A percentile compares a stretch with the other conserved stretches of the same genome.
phyloP scores from a whole-genome alignment of 345 rosid species.

The Sisymbrium irio region DNA sequence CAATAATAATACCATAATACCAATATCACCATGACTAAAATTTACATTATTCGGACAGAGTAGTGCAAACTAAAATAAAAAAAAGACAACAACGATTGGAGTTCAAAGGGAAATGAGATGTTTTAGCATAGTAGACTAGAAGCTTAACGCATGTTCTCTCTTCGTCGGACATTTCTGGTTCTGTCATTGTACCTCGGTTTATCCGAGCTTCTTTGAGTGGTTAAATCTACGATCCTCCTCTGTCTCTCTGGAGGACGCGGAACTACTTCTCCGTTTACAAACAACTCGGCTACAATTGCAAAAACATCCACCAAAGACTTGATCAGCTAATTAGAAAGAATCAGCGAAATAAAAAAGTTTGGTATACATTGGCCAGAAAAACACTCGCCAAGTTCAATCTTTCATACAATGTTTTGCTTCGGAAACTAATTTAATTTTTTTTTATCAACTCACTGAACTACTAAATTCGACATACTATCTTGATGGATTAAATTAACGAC shows the following conservation, averaged over 20 bases:
- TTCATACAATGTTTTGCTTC: background rate
- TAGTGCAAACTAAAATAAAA: background rate
- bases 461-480: background rate
- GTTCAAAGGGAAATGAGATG: background rate
- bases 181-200: conserved; percentile 59
- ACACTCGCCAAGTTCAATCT: background rate
- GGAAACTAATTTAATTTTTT: background rate
- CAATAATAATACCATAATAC: background rate
- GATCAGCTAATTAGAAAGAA: background rate
- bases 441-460: background rate
- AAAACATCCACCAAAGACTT: background rate
- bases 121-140: background rate
- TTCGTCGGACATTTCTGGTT: conserved; percentile 73
- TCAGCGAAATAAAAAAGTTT: background rate
- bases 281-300: conserved; percentile 69
- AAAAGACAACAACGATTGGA: background rate
- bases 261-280: conserved; percentile 89
- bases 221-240: conserved; percentile 72
- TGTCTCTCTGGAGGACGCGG: conserved; percentile 91
- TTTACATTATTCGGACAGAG: conserved; percentile 16
- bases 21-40: background rate
- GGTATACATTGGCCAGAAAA: background rate
- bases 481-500: background rate
- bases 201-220: conserved; percentile 77
- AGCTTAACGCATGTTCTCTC: conserved; percentile 51